A percentile compares a stretch with the other conserved stretches of the same genome.
Evolutionary conservation across 306 rosid species (phyloP).

Genomic region (Amphicarpaea edgeworthii): DNA sequence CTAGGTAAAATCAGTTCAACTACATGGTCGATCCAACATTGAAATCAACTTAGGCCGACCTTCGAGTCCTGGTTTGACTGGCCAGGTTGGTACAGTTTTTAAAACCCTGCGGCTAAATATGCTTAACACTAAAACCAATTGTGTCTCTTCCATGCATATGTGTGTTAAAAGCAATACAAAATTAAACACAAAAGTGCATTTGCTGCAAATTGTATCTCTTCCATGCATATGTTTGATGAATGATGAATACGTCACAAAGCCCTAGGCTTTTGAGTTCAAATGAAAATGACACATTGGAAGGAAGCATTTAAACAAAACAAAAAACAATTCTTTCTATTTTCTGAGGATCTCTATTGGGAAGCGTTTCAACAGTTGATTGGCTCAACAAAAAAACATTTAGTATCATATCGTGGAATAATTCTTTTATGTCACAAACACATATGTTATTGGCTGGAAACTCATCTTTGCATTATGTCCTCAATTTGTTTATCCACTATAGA

Average conservation of each 20-base stretch:
- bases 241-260: background rate
- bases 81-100: too few species aligned
- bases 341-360: too few species aligned
- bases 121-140: background rate
- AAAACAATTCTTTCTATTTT: too few species aligned
- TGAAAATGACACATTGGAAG: slow-evolving; percentile 26
- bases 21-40: too few species aligned
- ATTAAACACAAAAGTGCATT: slow-evolving; percentile 9
- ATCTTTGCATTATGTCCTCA: slow-evolving; percentile 27
- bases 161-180: slow-evolving; percentile 36
- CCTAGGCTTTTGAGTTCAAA: background rate
- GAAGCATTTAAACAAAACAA: slow-evolving; percentile 10
- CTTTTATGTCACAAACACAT: background rate
- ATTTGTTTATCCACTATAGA: background rate
- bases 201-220: background rate
- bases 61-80: too few species aligned
- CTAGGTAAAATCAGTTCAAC: too few species aligned
- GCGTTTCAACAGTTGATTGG: slow-evolving; percentile 12
- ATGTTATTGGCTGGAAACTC: slow-evolving; percentile 32
- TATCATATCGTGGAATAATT: slow-evolving; percentile 38
- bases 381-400: background rate
- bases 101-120: too few species aligned
- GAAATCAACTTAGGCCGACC: too few species aligned
- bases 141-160: background rate
- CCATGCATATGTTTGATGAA: too few species aligned